Conservation (phyloP, 345 rosid species). For the Citrus sp. region DNA sequence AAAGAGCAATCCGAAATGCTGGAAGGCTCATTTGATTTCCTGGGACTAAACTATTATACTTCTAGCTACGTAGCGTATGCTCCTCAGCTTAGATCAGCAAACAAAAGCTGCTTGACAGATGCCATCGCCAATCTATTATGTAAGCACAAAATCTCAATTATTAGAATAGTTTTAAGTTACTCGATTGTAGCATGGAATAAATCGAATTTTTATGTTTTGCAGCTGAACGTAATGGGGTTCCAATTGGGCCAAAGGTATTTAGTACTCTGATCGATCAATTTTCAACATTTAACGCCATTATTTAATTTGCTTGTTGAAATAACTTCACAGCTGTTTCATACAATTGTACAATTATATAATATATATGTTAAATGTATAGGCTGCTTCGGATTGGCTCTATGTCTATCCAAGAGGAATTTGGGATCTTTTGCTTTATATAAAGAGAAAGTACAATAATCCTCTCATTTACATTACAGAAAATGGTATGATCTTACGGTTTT, state of each 20-base stretch:
- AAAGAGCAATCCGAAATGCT: conserved; percentile 18
- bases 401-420: conserved; percentile 29
- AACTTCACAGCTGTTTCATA: no score
- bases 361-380: conserved; percentile 7
- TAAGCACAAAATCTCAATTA: conserved; percentile 3
- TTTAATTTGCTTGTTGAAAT: no score
- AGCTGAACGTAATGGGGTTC: conserved; percentile 20
- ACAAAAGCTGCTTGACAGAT: conserved; percentile 28
- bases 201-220: not conserved
- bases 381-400: conserved; percentile 23
- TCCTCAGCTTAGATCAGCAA: not conserved
- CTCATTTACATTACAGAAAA: conserved; percentile 44
- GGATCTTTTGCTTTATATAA: conserved; percentile 20
- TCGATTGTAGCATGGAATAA: not conserved
- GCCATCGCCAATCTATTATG: conserved; percentile 6
- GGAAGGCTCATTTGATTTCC: conserved; percentile 34
- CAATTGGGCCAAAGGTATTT: conserved; percentile 6
- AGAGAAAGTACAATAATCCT: conserved; percentile 32
- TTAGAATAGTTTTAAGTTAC: not conserved
- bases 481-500: conserved; percentile 14
- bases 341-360: not conserved
- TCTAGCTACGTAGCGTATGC: conserved; percentile 22
- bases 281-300: no score
- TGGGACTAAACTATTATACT: conserved; percentile 45
- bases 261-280: not conserved